These are phyloP conservation scores for Lathyrus tuberosus DNA, from an alignment of 306 rosid genomes.

Conservation along the genomic window DNA sequence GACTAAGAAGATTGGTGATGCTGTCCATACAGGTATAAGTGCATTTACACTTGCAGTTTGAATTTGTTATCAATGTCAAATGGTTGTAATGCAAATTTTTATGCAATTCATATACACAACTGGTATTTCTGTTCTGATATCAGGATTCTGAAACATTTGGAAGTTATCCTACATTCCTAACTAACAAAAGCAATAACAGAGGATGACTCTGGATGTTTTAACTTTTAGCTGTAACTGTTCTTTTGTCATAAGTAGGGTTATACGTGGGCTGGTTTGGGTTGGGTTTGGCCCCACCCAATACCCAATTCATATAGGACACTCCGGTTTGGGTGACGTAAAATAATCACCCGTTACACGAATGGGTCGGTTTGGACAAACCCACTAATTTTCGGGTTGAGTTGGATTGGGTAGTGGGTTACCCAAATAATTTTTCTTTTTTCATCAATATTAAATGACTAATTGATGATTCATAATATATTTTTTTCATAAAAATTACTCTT, in stretches of 20 bases:
- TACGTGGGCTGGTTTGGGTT: no score
- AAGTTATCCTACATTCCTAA: conserved; percentile 1
- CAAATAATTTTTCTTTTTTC: no score
- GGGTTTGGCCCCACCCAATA: no score
- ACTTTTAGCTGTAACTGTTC: background rate
- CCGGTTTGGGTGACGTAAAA: no score
- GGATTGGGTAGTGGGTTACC: no score
- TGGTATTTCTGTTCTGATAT: conserved; percentile 1
- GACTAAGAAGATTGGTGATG: conserved; percentile 67
- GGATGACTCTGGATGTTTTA: background rate
- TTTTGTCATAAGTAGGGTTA: background rate
- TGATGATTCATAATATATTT: no score
- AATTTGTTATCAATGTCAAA: conserved; percentile 6
- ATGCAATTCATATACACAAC: background rate
- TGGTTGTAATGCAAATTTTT: background rate
- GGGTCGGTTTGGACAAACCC: no score
- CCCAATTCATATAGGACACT: no score
- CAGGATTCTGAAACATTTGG: conserved; percentile 25
- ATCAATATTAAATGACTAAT: no score
- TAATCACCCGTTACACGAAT: no score
- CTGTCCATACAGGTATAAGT: conserved; percentile 63
- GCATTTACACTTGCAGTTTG: conserved; percentile 1
- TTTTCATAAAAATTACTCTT: no score
- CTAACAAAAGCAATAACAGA: conserved; percentile 1
- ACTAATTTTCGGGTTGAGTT: no score